phyloP scores from a whole-genome alignment of 345 rosid genomes.

The Arabidopsis suecica region DNA sequence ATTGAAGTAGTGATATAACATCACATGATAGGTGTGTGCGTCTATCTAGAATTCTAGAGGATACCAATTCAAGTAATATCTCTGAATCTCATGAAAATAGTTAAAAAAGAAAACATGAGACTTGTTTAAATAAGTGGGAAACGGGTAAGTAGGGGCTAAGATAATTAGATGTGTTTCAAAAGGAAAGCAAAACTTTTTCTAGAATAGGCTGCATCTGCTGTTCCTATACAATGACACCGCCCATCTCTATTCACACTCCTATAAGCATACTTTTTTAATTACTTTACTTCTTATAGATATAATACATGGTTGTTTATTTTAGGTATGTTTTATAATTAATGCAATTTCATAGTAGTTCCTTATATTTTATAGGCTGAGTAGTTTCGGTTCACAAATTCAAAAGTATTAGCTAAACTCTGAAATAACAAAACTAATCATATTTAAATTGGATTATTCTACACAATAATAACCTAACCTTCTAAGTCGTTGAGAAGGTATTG shows the following conservation, averaged over 20 bases:
- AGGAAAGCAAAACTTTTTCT: slow-evolving; percentile 34
- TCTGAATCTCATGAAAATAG: slow-evolving; percentile 24
- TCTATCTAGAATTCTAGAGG: slow-evolving; percentile 32
- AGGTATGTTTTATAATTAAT: slow-evolving; percentile 33
- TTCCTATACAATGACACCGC: slow-evolving; percentile 46
- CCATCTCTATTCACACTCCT: slow-evolving; percentile 32
- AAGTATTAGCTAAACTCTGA: background rate
- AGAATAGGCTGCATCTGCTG: slow-evolving; percentile 42
- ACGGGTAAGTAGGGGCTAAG: slow-evolving; percentile 21
- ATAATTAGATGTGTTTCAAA: slow-evolving; percentile 10
- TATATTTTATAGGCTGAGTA: background rate
- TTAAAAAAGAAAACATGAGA: background rate
- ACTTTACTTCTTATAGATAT: slow-evolving; percentile 30
- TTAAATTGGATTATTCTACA: background rate
- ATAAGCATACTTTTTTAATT: background rate
- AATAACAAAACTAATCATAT: no score
- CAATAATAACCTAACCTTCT: slow-evolving; percentile 1
- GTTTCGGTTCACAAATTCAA: background rate
- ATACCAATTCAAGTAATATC: slow-evolving; percentile 1
- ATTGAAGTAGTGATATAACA: slow-evolving; percentile 25
- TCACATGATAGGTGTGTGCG: slow-evolving; percentile 32
- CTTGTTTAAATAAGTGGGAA: slow-evolving; percentile 5
- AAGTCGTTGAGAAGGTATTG: background rate
- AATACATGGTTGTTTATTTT: slow-evolving; percentile 28
- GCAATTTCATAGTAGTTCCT: background rate